Evolutionary conservation across 257 asterid genomes (phyloP).

Genomic region (Capsicum pubescens): DNA sequence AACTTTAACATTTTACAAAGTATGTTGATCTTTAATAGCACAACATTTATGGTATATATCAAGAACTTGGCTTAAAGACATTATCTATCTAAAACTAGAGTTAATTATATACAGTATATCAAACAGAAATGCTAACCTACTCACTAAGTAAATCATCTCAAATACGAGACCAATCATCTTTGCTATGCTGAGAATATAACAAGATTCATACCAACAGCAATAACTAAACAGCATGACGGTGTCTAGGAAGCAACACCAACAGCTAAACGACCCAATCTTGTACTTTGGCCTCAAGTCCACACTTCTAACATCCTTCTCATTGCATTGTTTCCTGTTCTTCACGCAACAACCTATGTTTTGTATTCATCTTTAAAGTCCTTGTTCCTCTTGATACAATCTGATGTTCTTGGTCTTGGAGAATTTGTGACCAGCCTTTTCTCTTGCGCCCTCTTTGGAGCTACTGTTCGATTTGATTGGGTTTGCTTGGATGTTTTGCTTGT

Average conservation of each 20-base stretch:
- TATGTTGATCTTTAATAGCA: slow-evolving; percentile 1
- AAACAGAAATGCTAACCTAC: slow-evolving; percentile 19
- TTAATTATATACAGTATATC: slow-evolving; percentile 23
- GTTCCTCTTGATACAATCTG: slow-evolving; percentile 33
- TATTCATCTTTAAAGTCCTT: slow-evolving; percentile 38
- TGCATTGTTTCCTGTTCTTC: slow-evolving; percentile 30
- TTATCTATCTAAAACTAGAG: slow-evolving; percentile 16
- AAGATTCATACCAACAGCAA: neutral
- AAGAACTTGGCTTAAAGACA: neutral
- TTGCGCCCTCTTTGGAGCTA: slow-evolving; percentile 36
- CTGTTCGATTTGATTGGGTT: slow-evolving; percentile 17
- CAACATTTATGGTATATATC: slow-evolving; percentile 22
- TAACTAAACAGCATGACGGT: neutral
- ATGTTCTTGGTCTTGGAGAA: slow-evolving; percentile 34
- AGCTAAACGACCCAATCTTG: slow-evolving; percentile 40
- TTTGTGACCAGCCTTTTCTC: slow-evolving; percentile 36
- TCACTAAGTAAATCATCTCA: slow-evolving; percentile 21
- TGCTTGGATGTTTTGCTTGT: slow-evolving; percentile 31
- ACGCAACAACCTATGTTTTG: slow-evolving; percentile 39
- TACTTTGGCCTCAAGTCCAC: slow-evolving; percentile 35
- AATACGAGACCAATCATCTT: neutral
- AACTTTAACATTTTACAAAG: slow-evolving; percentile 9
- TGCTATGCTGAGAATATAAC: neutral
- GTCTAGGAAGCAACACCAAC: slow-evolving; percentile 47
- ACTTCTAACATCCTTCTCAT: slow-evolving; percentile 34